Base-by-base conservation (phyloP, 176 grass and related monocot species). In the Triticum monococcum region DNA sequence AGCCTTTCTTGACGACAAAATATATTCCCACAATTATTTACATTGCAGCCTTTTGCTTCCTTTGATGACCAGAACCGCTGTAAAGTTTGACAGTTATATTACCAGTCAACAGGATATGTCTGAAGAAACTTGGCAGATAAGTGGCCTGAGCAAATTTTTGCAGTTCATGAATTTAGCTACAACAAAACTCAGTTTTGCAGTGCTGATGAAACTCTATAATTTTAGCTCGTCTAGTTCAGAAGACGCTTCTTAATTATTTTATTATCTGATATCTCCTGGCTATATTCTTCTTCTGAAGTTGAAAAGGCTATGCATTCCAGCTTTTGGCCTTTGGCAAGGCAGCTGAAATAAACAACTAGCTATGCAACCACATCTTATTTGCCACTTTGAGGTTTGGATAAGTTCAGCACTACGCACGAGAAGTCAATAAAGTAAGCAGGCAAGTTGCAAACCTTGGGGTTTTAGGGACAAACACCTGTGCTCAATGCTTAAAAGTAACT, bases 401-500 rank as follows among this genome's bases (percentile, higher is more conserved):
- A 56, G 84, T 2, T 78, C 26, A 85, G 83, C 62, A 70, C 12
- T 25, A 37, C 11, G 9, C 75, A 59, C 77, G n/a, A 73, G 31
- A 38, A 38, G 81, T 84, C 68, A 77, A 59, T 57, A 73, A 83
- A 90, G 72, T 35, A 82, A 86, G 72, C n/a, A 64, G 2, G 18
- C 56, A 82, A 90, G 40, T 59, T 72, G 41, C 69, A 24, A 52
- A 69, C 50, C 76, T 84, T 76, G 38, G 81, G 89, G n/a, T 38
- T 79, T 74, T 74, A 68, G 81, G 48, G 89, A 91, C 77, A 88
- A 88, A 66, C 77, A 91, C 89, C 86, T 91, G 89, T 65, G 77
- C 82, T 85, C 54, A 88, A 88, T 5, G 32, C 90, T 88, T 86
- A 72, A 88, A 91, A 78, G 86, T 35, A 91, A 91, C 90, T 91